These are phyloP conservation scores for Endotrypanum monterogeii DNA, from an alignment of 208 protist species.

Conservation along the genomic window DNA sequence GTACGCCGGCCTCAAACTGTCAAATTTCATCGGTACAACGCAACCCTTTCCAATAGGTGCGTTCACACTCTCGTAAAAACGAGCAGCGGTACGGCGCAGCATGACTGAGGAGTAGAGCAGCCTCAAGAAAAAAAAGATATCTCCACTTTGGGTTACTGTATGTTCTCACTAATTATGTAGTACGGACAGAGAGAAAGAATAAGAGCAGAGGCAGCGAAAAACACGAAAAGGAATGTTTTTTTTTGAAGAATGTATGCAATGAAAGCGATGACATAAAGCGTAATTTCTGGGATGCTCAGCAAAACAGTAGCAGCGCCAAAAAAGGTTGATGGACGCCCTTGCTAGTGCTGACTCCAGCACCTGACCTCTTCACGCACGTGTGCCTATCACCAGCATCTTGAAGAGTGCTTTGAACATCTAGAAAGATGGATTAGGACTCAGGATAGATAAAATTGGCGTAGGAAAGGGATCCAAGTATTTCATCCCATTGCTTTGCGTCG, in stretches of 20 bases:
- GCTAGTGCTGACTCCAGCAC: neutral
- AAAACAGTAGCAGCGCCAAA: neutral
- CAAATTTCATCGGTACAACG: slow-evolving; percentile 82
- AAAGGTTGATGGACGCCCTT: neutral
- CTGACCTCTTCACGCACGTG: neutral
- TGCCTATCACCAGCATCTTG: no score
- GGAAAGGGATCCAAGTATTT: no score
- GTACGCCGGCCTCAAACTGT: slow-evolving; percentile 80
- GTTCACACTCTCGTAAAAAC: slow-evolving; percentile 61
- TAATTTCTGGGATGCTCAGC: neutral
- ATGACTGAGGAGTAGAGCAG: slow-evolving; percentile 27
- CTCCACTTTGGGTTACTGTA: neutral
- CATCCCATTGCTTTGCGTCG: no score
- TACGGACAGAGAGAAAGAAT: neutral
- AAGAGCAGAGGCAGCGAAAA: no score
- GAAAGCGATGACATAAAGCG: neutral
- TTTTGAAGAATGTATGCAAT: neutral
- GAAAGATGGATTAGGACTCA: no score
- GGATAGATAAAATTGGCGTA: no score
- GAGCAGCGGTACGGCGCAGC: slow-evolving; percentile 63
- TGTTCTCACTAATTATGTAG: neutral
- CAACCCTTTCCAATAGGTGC: slow-evolving; percentile 75
- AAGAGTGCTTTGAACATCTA: no score
- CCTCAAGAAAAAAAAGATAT: slow-evolving; percentile 3
- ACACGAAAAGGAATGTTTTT: neutral